Evolutionary conservation across 2,329 filamentous ascomycete genomes (phyloP).

Genomic region (Rhytidhysteron rufulum): DNA sequence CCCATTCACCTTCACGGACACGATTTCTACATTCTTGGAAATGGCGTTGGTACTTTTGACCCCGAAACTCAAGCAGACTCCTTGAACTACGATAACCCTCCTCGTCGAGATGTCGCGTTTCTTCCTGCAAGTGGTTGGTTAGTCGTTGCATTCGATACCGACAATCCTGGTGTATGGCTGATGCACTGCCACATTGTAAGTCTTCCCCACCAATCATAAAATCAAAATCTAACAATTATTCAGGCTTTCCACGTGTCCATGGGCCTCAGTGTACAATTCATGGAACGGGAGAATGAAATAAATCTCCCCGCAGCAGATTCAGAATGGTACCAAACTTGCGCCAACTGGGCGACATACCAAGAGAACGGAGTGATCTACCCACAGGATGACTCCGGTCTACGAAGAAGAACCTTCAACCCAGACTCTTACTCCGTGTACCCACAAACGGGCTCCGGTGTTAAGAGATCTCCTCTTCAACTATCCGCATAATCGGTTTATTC

Average conservation of each 20-base stretch:
- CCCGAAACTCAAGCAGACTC: constrained; percentile 6
- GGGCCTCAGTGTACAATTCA: constrained; percentile 16
- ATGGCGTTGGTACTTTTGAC: constrained; percentile 27
- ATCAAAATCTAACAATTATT: not conserved
- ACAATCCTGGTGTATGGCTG: constrained; percentile 45
- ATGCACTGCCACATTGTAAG: constrained; percentile 18
- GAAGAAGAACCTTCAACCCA: too few species aligned
- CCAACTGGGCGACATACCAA: constrained; percentile 29
- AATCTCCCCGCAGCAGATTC: constrained; percentile 15
- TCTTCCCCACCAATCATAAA: not conserved
- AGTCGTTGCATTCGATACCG: constrained; percentile 48
- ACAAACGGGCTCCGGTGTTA: too few species aligned
- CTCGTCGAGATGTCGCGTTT: constrained; percentile 26
- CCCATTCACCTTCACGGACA: constrained; percentile 43
- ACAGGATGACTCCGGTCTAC: constrained; percentile 39
- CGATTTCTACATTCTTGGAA: constrained; percentile 53
- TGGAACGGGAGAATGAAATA: constrained; percentile 19
- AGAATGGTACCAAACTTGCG: constrained; percentile 24
- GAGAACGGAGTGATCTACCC: constrained; percentile 23
- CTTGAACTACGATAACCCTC: constrained; percentile 30
- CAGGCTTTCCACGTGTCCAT: constrained; percentile 16
- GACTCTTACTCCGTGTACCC: too few species aligned
- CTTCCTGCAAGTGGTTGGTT: constrained; percentile 34
- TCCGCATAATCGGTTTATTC: too few species aligned
- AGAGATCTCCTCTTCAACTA: too few species aligned